Conservation (phyloP, 305 asterid species). For the Nicotiana rustica region DNA sequence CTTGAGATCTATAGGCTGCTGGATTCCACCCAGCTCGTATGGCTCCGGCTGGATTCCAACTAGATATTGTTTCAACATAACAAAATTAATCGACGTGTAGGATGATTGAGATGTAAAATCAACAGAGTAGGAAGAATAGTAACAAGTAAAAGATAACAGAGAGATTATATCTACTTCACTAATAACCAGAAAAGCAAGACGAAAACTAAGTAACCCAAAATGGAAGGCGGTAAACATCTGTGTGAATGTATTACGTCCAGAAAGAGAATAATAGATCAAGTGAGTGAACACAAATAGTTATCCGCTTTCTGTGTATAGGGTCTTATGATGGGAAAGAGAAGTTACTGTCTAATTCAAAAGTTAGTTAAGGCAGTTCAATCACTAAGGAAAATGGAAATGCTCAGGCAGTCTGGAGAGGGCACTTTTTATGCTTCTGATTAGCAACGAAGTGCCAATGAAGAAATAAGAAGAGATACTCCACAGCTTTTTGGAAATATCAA, state of each 20-base stretch:
- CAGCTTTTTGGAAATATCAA: slow-evolving; percentile 14
- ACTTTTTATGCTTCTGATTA: not conserved
- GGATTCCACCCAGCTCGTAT: slow-evolving; percentile 87
- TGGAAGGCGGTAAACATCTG: not conserved
- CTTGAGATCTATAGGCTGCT: slow-evolving; percentile 71
- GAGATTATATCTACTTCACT: slow-evolving; percentile 14
- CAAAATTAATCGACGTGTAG: not conserved
- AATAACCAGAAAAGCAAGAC: not conserved
- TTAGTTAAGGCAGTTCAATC: not conserved
- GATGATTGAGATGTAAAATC: slow-evolving; percentile 23
- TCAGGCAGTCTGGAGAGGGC: not conserved
- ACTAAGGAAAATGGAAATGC: not conserved
- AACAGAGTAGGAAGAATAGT: not conserved
- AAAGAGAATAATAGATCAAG: not conserved
- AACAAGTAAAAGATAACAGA: slow-evolving; percentile 1
- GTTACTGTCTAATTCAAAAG: not conserved
- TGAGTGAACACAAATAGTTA: not conserved
- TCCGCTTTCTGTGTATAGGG: not conserved
- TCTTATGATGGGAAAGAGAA: not conserved
- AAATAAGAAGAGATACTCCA: not conserved
- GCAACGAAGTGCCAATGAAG: not conserved
- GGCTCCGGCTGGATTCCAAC: slow-evolving; percentile 98
- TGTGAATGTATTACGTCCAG: not conserved
- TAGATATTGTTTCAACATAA: slow-evolving; percentile 43
- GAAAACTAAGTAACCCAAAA: not conserved